Evolutionary conservation across 2,329 filamentous ascomycete genomes (phyloP), one percentile per base, ranked within the genome.

Genomic region (Ceratocystis destructans): DNA sequence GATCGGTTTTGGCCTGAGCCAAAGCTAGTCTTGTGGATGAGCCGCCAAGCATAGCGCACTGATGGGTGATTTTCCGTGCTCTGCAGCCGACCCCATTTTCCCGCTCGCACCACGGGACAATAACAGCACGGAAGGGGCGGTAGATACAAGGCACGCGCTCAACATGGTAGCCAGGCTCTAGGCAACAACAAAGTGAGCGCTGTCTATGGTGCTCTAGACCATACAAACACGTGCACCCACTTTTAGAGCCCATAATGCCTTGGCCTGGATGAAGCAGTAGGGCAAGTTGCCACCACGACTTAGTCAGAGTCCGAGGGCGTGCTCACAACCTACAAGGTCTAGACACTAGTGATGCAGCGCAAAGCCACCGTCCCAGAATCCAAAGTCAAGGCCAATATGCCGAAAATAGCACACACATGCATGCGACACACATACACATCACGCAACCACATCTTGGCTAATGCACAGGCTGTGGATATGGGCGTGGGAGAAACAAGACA

Each of bases 241-340:
- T n/a, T n/a, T 17, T 31, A 17, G 55, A 59, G 4, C 31, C 17
- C 10, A 7, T 15, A 17, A 59, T 25, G 55, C 7, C 55, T 59
- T 59, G 53, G 55, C 17, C 33, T 59, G 55, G 55, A 5, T 59
- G 28, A 33, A 59, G 17, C 55, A 59, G 55, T 31, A 41, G 3
- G 37, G 37, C 28, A 59, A 37, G 55, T 59, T 59, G 55, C 28
- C 55, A 12, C 37, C 37, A 37, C 55, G 10, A 8, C 55, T 59
- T 59, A 31, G 55, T 22, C 55, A n/a, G 28, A n/a, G 55, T 59
- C 55, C n/a, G 31, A 59, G 55, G 31, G 55, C 55, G 25, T 59
- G 25, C 55, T 7, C 25, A 37, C 20, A 37, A n/a, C 10, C 48
- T 17, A 59, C 15, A 37, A 31, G 20, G 55, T 59, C 55, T 59